These are phyloP conservation scores for Aspergillus bombycis DNA, from an alignment of 2,329 filamentous ascomycete genomes.

Conservation along the genomic window DNA sequence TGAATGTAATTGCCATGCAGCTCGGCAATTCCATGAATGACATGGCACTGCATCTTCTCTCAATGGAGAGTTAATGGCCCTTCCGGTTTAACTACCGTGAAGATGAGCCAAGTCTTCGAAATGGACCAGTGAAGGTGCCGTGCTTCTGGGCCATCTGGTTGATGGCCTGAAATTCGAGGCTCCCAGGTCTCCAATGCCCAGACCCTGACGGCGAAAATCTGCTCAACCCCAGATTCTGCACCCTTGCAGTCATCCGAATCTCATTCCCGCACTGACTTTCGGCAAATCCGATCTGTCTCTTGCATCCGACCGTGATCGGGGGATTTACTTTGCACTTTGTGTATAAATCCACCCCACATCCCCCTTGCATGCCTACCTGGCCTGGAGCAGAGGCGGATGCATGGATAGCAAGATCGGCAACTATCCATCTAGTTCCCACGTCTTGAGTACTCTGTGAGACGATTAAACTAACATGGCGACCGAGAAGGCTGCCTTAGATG, in stretches of 20 bases:
- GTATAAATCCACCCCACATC: constrained; percentile 12
- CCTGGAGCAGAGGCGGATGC: background rate
- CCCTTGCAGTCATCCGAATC: background rate
- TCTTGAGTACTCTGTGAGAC: background rate
- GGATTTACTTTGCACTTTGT: background rate
- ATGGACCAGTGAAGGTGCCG: background rate
- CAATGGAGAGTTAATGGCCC: background rate
- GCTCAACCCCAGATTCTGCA: constrained; percentile 13
- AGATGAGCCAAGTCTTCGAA: background rate
- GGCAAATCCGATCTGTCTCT: constrained; percentile 14
- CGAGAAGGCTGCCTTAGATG: background rate
- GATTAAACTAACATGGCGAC: constrained; percentile 10
- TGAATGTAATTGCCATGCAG: background rate
- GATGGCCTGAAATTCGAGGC: background rate
- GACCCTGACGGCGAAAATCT: constrained; percentile 2
- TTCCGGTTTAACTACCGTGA: background rate
- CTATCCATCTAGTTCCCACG: background rate
- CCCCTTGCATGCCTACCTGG: background rate
- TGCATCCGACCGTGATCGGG: constrained; percentile 6
- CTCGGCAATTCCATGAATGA: background rate
- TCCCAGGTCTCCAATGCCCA: background rate
- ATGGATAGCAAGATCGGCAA: background rate
- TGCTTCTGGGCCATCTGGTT: background rate
- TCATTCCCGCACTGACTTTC: constrained; percentile 9
- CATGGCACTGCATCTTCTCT: background rate